phyloP scores from a whole-genome alignment of 2,329 filamentous ascomycete genomes.

The Neospermospora avenae region DNA sequence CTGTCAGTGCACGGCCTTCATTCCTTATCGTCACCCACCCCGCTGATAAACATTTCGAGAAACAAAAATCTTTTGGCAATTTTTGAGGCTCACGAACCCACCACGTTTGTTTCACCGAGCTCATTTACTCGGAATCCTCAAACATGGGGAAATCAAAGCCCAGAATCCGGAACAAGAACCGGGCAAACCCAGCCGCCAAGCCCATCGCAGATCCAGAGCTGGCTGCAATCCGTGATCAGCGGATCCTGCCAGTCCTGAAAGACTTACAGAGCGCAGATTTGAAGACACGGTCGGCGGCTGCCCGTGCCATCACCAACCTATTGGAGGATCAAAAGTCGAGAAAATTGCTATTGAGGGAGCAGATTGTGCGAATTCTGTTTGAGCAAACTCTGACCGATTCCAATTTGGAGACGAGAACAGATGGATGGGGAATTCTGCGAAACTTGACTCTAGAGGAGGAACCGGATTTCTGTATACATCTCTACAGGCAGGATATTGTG shows the following conservation, averaged over 20 bases:
- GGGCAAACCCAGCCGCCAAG: conserved; percentile 55
- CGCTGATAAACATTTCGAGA: conserved; percentile 4
- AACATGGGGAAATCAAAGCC: conserved; percentile 58
- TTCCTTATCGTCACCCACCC: conserved; percentile 5
- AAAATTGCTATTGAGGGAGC: conserved; percentile 63
- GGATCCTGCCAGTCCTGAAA: conserved; percentile 60
- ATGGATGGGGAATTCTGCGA: conserved; percentile 65
- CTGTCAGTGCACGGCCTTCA: neutral
- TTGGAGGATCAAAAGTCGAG: conserved; percentile 60
- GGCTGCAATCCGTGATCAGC: conserved; percentile 58
- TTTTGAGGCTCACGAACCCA: neutral
- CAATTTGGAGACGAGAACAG: conserved; percentile 59
- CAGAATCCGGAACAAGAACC: conserved; percentile 48
- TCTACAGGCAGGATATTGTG: conserved; percentile 59
- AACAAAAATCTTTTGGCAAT: conserved; percentile 11
- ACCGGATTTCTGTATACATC: conserved; percentile 62
- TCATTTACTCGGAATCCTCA: neutral
- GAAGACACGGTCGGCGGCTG: conserved; percentile 57
- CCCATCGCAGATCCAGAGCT: conserved; percentile 62
- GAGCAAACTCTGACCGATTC: conserved; percentile 62
- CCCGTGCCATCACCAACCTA: conserved; percentile 57
- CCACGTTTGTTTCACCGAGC: neutral
- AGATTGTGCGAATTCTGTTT: conserved; percentile 61
- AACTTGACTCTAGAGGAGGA: conserved; percentile 62
- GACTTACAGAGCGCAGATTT: conserved; percentile 58